phyloP scores from a whole-genome alignment of 202 grass and related monocot genomes.

The Panicum virgatum region DNA sequence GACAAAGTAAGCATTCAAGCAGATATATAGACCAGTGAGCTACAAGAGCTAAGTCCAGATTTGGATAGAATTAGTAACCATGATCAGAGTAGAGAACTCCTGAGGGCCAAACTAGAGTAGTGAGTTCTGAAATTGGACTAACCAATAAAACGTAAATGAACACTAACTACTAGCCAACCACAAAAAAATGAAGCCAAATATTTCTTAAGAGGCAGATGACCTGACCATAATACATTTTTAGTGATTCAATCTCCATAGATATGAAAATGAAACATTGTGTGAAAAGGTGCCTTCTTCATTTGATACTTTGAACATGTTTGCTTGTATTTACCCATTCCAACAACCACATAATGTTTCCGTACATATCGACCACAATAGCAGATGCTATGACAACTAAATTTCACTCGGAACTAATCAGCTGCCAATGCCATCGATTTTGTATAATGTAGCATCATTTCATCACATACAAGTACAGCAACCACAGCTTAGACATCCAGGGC shows the following conservation, averaged over 20 bases:
- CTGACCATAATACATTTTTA: neutral
- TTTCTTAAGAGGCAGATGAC: neutral
- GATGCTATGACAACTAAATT: neutral
- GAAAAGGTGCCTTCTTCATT: neutral
- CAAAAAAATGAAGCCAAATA: neutral
- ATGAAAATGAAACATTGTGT: neutral
- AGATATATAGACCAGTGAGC: neutral
- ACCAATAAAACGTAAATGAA: neutral
- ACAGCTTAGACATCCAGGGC: neutral
- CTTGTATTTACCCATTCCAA: neutral
- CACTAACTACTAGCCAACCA: neutral
- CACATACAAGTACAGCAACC: neutral
- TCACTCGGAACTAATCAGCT: neutral
- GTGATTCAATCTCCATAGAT: neutral
- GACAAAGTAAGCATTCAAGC: neutral
- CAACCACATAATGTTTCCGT: neutral
- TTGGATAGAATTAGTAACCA: neutral
- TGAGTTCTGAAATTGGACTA: slow-evolving; percentile 7
- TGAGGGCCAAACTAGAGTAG: neutral
- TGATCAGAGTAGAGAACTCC: neutral
- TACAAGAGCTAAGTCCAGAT: neutral
- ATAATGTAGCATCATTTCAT: slow-evolving; percentile 26
- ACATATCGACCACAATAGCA: neutral
- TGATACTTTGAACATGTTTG: neutral
- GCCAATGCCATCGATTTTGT: neutral